Conservation (phyloP, 225 moss, liverwort and hornwort genomes). For the Marchantia paleacea region DNA sequence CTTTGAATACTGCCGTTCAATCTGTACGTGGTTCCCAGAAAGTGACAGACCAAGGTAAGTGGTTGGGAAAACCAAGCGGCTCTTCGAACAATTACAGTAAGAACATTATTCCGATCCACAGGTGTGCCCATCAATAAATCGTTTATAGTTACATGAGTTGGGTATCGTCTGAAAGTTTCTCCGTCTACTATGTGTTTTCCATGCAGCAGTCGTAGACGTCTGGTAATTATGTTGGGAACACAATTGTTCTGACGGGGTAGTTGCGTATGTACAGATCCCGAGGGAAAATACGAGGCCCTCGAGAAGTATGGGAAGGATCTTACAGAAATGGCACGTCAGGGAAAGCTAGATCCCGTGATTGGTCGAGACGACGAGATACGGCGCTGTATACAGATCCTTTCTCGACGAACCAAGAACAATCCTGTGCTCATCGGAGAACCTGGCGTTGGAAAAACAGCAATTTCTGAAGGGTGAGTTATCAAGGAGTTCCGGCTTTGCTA, state of each 20-base stretch:
- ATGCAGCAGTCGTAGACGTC: no score
- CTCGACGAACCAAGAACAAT: slow-evolving; percentile 94
- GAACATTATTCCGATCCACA: not conserved
- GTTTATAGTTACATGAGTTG: no score
- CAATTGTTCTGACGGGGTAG: not conserved
- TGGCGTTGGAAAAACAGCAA: slow-evolving; percentile 98
- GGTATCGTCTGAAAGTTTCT: no score
- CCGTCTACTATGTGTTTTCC: no score
- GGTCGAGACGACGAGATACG: slow-evolving; percentile 98
- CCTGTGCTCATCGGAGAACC: slow-evolving; percentile 97
- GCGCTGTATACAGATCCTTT: slow-evolving; percentile 88
- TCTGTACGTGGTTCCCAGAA: slow-evolving; percentile 85
- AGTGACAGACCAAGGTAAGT: slow-evolving; percentile 88
- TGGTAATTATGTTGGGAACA: no score
- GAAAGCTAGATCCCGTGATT: slow-evolving; percentile 92
- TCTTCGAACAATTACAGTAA: no score
- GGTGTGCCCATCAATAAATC: not conserved
- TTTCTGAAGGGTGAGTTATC: slow-evolving; percentile 83
- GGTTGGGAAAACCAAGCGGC: not conserved
- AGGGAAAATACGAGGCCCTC: slow-evolving; percentile 90
- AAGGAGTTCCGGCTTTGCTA: no score
- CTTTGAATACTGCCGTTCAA: slow-evolving; percentile 67
- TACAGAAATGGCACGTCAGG: slow-evolving; percentile 97
- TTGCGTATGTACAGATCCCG: slow-evolving; percentile 49
- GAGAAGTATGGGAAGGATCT: slow-evolving; percentile 96